phyloP scores from a whole-genome alignment of 176 grass and related monocot genomes.

The Metroxylon sagu region DNA sequence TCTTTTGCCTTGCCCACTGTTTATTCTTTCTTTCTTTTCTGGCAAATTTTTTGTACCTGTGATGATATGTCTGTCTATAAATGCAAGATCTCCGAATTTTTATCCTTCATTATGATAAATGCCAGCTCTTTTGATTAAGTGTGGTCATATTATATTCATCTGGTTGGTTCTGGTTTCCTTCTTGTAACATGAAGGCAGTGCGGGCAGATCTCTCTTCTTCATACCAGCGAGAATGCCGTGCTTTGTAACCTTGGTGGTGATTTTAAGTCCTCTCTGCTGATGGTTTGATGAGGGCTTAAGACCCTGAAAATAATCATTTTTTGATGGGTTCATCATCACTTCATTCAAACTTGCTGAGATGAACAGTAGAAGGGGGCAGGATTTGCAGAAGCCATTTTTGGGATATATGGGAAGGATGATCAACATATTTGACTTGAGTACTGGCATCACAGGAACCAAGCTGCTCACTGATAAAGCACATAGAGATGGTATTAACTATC shows the following conservation, averaged over 20 bases:
- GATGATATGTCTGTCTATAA: slow-evolving; percentile 9
- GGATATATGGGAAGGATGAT: slow-evolving; percentile 61
- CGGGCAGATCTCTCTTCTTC: too few relatives aligned
- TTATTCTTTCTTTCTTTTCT: too few relatives aligned
- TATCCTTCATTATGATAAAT: slow-evolving; percentile 18
- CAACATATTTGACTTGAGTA: slow-evolving; percentile 64
- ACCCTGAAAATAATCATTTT: too few relatives aligned
- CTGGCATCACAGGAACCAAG: slow-evolving; percentile 43
- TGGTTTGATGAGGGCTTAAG: too few relatives aligned
- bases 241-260: too few relatives aligned
- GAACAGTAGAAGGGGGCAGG: slow-evolving; percentile 34
- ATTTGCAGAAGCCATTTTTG: slow-evolving; percentile 46
- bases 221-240: too few relatives aligned
- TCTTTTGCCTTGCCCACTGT: too few relatives aligned
- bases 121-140: background rate
- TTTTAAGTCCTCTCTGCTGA: too few relatives aligned
- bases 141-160: slow-evolving; percentile 1
- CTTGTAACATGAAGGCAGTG: slow-evolving; percentile 15
- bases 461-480: slow-evolving; percentile 72
- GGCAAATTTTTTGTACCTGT: too few relatives aligned
- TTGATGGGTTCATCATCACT: too few relatives aligned
- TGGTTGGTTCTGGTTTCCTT: slow-evolving; percentile 11
- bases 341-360: too few relatives aligned
- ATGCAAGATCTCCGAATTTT: slow-evolving; percentile 18
- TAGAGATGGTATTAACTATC: slow-evolving; percentile 45